A percentile compares a stretch with the other conserved stretches of the same genome.
Conservation (phyloP, 306 rosid species). For the Castanea mollissima region DNA sequence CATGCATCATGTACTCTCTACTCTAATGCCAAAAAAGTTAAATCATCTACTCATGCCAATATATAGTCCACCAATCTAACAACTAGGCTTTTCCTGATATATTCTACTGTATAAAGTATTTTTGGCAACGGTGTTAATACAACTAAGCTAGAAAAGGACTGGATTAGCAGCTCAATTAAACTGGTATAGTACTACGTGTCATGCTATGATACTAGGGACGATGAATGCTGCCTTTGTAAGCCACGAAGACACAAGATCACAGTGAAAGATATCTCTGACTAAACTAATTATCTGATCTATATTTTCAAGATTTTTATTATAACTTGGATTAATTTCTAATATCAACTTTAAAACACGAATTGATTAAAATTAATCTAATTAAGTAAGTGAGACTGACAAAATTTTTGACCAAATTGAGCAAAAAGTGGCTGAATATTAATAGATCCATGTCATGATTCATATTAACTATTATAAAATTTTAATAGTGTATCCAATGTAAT, state of each 20-base stretch:
- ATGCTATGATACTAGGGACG: slow-evolving; percentile 26
- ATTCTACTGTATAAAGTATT: no score
- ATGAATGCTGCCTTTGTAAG: slow-evolving; percentile 22
- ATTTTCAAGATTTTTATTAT: not conserved
- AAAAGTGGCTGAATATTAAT: no score
- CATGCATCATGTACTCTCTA: slow-evolving; percentile 4
- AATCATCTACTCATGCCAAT: slow-evolving; percentile 6
- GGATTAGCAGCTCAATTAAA: not conserved
- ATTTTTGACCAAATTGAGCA: no score
- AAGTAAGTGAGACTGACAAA: no score
- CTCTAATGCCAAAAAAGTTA: not conserved
- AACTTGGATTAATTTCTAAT: not conserved
- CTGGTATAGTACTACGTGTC: slow-evolving; percentile 16
- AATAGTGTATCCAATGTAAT: no score
- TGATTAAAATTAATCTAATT: not conserved
- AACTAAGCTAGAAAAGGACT: no score
- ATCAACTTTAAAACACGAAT: not conserved
- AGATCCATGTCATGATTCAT: no score
- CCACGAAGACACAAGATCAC: not conserved
- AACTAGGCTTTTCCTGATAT: no score
- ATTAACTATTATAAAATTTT: no score
- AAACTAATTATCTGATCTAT: not conserved
- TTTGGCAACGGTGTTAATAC: no score
- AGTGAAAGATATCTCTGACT: not conserved
- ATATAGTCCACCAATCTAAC: not conserved